Evolutionary conservation across 805 yeast species (phyloP), one percentile per base, ranked within the genome.

Genomic region (Saccharomyces cerevisiae): DNA sequence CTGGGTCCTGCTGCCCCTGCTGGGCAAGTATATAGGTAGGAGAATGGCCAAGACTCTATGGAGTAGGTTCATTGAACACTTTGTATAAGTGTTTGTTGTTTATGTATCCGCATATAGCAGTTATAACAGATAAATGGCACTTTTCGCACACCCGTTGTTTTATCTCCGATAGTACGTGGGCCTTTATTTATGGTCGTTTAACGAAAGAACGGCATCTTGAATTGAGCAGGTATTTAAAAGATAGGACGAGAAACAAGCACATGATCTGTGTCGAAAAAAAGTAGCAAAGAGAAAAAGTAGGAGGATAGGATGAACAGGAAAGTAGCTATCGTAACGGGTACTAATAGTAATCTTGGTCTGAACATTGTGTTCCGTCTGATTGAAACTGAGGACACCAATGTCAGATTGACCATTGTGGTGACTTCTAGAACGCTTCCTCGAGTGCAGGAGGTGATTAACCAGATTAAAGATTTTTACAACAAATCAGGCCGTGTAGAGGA

Each of bases 381-480:
- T 6, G 84, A 83, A 53, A 77, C 79, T 46, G 68, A 81, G 2
- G 83, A 85, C 5, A 67, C 73, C 1, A 75, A 76, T 21, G 73
- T 74, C 8, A 75, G 85, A 55, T 64, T 94, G 49, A 90, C 97
- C 0, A 73, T 94, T 9, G 82, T 94, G 10, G 90, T 92, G 10
- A 91, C 98, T 0, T 87, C 97, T 4, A 77, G 99, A 60, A 88
- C 96, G 0, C 75, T 92, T 49, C 90, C 96, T 6, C 81, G 89
- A 54, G 97, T 84, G 4, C 84, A 84, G 54, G 89, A 86, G 58
- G 84, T 84, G 24, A 87, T 92, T 50, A 76, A 74, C 27, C 70
- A 71, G 48, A 81, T 89, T 55, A 78, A 82, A 55, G 64, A 70
- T 6, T 36, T 36, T 17, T 78, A 76, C 66, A 76, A 67, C 3